Base-by-base conservation (phyloP, 2,329 filamentous ascomycete species). In the Nectriaceae sp. region DNA sequence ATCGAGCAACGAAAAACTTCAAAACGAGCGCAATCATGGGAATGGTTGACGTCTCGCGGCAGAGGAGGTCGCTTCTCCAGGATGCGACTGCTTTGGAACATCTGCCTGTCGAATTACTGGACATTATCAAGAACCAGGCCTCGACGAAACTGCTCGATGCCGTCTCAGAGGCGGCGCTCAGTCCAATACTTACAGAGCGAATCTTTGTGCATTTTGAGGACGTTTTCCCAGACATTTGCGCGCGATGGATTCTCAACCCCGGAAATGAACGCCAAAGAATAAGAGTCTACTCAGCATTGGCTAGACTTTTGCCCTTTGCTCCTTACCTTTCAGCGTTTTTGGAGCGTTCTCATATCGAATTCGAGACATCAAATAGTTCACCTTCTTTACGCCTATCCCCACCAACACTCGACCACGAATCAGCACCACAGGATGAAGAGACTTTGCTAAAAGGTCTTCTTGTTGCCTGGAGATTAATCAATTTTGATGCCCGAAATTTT, bases 141-240 rank as follows among this genome's bases (percentile, higher is more conserved):
- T 79, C 85, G 64, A 77, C 79, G 57, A 78, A 80, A 63, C 85
- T 91, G 68, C 80, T 95, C 35, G 82, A 90, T 66, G 81, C 82
- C 59, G 75, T 95, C 62, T 81, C 89, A 59, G 74, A 79, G 60
- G 81, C 84, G 50, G 84, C 89, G 49, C 80, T 96, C 63, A 77
- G 83, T 61, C 78, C 88, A 59, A 74, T 76, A 70, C 79, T 84
- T 67, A 93, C 90, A 61, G 83, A 90, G 64, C 75, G 76, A 47
- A 75, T 96, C 64, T 91, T 94, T 64, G 75, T 81, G 56, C 80
- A 88, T 63, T 91, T 92, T 68, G 84, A 89, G 65, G 75, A 79
- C 53, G 72, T 92, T 35, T 89, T 94, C 62, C 83, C 90, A 59
- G 92, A 97, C 69, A 76, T 95, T 42, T 90, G 88, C 69, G 88